These are phyloP conservation scores for Neurospora sp. DNA, from an alignment of 495 filamentous ascomycete genomes.

Conservation along the genomic window DNA sequence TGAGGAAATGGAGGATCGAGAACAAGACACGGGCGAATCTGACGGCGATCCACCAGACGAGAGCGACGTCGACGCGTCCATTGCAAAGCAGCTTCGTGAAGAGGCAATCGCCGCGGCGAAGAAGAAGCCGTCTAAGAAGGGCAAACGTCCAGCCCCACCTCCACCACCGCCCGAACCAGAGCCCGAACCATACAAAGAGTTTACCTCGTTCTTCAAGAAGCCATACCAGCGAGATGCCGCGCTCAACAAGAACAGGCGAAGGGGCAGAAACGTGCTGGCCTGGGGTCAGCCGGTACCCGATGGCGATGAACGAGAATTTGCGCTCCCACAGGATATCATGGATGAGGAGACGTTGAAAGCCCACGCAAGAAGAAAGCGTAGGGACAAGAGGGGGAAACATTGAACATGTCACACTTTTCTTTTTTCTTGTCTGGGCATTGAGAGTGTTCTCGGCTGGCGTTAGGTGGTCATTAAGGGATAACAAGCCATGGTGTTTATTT, in stretches of 20 bases:
- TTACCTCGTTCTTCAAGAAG: conserved; percentile 78
- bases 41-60: conserved; percentile 20
- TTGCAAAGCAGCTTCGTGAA: conserved; percentile 62
- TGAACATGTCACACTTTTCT: conserved; percentile 3
- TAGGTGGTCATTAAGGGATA: neutral
- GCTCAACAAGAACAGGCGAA: conserved; percentile 48
- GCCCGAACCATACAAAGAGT: conserved; percentile 43
- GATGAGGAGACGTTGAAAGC: conserved; percentile 57
- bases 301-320: conserved; percentile 56
- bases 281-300: conserved; percentile 83
- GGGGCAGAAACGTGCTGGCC: conserved; percentile 46
- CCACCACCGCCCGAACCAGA: conserved; percentile 8
- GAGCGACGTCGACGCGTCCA: conserved; percentile 64
- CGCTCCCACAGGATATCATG: conserved; percentile 58
- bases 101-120: conserved; percentile 46
- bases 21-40: conserved; percentile 9
- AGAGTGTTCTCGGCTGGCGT: neutral
- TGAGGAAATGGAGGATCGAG: conserved; percentile 11
- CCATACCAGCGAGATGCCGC: conserved; percentile 67
- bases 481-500: neutral
- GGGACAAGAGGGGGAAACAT: conserved; percentile 20
- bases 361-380: conserved; percentile 50
- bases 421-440: neutral
- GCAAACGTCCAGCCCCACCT: neutral
- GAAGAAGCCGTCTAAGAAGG: conserved; percentile 9